Percentiles rank a stretch among this genome's conserved stretches.
Conservation (phyloP, 225 moss, liverwort and hornwort genomes). For the Pseudoscleropodium purum region DNA sequence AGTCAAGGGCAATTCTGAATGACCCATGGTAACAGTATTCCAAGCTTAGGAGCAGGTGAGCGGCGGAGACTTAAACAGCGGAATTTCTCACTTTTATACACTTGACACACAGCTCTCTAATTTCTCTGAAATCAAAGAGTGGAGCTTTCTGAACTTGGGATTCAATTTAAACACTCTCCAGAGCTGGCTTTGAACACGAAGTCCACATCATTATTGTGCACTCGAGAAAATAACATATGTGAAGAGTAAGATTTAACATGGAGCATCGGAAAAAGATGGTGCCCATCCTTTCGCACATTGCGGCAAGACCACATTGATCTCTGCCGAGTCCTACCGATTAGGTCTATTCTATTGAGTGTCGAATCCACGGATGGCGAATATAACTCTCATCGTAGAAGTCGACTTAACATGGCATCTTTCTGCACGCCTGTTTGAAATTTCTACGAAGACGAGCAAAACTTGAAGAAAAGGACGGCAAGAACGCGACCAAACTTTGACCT, state of each 20-base stretch:
- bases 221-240: neutral
- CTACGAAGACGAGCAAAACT: neutral
- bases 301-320: neutral
- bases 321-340: neutral
- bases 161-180: neutral
- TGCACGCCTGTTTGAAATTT: neutral
- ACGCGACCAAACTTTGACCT: neutral
- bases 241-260: neutral
- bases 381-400: neutral
- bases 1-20: too few relatives aligned
- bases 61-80: neutral
- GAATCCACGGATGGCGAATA: neutral
- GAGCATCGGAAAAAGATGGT: neutral
- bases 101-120: neutral
- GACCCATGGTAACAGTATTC: neutral
- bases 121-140: neutral
- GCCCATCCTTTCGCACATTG: too few relatives aligned
- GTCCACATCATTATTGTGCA: neutral
- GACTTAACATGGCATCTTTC: neutral
- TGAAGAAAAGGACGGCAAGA: neutral
- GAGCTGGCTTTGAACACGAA: neutral
- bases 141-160: neutral
- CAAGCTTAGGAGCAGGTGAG: too few relatives aligned
- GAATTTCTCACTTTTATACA: neutral
- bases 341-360: neutral